phyloP scores from a whole-genome alignment of 306 rosid species.

The Prunus fruticosa region DNA sequence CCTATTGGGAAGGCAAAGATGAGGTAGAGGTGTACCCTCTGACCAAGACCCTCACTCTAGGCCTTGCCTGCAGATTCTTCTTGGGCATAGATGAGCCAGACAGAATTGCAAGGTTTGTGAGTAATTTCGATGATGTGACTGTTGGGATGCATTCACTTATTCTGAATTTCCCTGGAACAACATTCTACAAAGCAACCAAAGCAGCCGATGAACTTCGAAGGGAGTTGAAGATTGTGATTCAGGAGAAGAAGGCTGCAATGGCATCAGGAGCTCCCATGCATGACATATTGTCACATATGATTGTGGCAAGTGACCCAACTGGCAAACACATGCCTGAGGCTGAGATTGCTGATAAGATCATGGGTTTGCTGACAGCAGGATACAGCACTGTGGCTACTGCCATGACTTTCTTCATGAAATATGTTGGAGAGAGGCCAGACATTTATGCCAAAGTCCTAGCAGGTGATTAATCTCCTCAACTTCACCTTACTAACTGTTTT shows the following conservation, averaged over 20 bases:
- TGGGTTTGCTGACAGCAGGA: slow-evolving; percentile 61
- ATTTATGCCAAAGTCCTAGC: slow-evolving; percentile 51
- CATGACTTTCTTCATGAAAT: slow-evolving; percentile 68
- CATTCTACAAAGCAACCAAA: slow-evolving; percentile 37
- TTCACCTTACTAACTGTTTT: neutral
- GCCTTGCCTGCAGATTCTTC: slow-evolving; percentile 44
- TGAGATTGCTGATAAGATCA: slow-evolving; percentile 51
- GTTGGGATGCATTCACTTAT: slow-evolving; percentile 50
- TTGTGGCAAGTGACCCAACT: slow-evolving; percentile 40
- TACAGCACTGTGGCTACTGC: slow-evolving; percentile 46
- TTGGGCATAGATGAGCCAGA: slow-evolving; percentile 40
- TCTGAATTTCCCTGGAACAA: slow-evolving; percentile 48
- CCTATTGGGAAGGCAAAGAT: slow-evolving; percentile 47
- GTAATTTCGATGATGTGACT: slow-evolving; percentile 37
- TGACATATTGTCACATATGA: slow-evolving; percentile 50
- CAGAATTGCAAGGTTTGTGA: slow-evolving; percentile 28
- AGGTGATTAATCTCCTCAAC: slow-evolving; percentile 23
- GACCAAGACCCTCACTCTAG: slow-evolving; percentile 42
- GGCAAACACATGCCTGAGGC: slow-evolving; percentile 61
- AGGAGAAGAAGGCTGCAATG: slow-evolving; percentile 53
- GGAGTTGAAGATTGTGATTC: slow-evolving; percentile 40
- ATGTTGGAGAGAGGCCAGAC: slow-evolving; percentile 52
- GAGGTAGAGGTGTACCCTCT: slow-evolving; percentile 42
- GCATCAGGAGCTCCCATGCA: slow-evolving; percentile 43
- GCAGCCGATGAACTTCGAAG: slow-evolving; percentile 41